Conservation (phyloP, 2,329 filamentous ascomycete genomes). For the Alternaria triticina region DNA sequence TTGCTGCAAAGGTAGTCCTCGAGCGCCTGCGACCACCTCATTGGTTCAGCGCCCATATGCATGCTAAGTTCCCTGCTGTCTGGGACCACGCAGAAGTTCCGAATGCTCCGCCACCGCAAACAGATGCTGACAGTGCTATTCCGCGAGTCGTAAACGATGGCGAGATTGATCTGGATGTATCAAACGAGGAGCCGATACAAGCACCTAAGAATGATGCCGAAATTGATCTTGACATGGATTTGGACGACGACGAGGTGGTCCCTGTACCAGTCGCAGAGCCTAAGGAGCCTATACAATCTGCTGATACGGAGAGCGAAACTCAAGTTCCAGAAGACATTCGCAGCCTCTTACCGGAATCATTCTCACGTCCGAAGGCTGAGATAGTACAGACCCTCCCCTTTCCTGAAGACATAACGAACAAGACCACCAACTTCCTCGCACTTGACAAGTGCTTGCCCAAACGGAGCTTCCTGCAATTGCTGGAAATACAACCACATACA, state of each 20-base stretch:
- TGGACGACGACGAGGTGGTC: conserved; percentile 43
- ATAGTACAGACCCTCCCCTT: conserved; percentile 57
- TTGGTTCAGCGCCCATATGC: conserved; percentile 92
- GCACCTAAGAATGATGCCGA: conserved; percentile 41
- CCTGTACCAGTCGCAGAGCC: neutral
- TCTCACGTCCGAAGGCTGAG: conserved; percentile 53
- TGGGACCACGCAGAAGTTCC: conserved; percentile 55
- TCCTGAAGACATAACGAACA: conserved; percentile 77
- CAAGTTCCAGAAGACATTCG: conserved; percentile 69
- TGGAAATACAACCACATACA: conserved; percentile 55
- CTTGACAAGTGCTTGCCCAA: conserved; percentile 88
- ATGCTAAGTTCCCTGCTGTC: conserved; percentile 80
- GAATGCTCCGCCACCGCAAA: conserved; percentile 56
- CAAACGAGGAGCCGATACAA: conserved; percentile 52
- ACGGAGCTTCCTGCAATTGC: conserved; percentile 81
- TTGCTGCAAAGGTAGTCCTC: conserved; percentile 80
- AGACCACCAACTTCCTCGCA: conserved; percentile 80
- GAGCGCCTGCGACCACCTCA: conserved; percentile 80
- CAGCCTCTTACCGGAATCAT: conserved; percentile 77
- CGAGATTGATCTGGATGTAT: conserved; percentile 62
- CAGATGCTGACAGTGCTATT: conserved; percentile 10
- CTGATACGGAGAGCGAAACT: conserved; percentile 2
- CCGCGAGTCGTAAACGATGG: conserved; percentile 61
- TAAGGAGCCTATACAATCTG: conserved; percentile 13
- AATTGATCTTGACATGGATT: conserved; percentile 53